A percentile compares a stretch with the other conserved stretches of the same genome.
Evolutionary conservation across 2,329 filamentous ascomycete species (phyloP).

Genomic region (Cercospora sojina): DNA sequence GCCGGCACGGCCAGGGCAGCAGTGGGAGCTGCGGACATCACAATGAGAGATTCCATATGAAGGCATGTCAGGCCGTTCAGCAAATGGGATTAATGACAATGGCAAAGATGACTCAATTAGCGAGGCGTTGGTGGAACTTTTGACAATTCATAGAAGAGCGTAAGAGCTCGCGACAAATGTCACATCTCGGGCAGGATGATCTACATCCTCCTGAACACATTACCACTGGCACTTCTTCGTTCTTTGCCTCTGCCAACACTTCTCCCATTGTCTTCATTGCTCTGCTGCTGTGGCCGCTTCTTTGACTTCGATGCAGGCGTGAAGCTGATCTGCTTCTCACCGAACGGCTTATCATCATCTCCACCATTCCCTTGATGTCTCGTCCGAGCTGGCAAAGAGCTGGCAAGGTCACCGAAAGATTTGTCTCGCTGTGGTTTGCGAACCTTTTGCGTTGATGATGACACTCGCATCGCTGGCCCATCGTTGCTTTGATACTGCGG

Average conservation of each 20-base stretch:
- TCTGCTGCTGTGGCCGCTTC: conserved; percentile 28
- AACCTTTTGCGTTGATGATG: conserved; percentile 46
- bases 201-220: conserved; percentile 69
- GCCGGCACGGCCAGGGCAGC: not conserved
- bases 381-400: conserved; percentile 36
- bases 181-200: not conserved
- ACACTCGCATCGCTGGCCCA: conserved; percentile 56
- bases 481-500: conserved; percentile 38
- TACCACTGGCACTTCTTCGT: conserved; percentile 72
- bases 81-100: not conserved
- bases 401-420: conserved; percentile 59
- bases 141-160: not conserved
- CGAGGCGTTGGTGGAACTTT: conserved; percentile 1
- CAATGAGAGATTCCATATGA: not conserved
- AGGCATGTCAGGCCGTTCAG: not conserved
- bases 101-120: not conserved
- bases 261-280: conserved; percentile 35
- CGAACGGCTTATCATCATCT: conserved; percentile 43
- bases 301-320: conserved; percentile 56
- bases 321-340: conserved; percentile 69
- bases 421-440: conserved; percentile 50
- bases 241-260: conserved; percentile 40
- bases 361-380: conserved; percentile 30
- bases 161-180: not conserved
- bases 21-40: not conserved